Base-by-base conservation (phyloP, 176 grass and related monocot species). In the Paspalum vaginatum region DNA sequence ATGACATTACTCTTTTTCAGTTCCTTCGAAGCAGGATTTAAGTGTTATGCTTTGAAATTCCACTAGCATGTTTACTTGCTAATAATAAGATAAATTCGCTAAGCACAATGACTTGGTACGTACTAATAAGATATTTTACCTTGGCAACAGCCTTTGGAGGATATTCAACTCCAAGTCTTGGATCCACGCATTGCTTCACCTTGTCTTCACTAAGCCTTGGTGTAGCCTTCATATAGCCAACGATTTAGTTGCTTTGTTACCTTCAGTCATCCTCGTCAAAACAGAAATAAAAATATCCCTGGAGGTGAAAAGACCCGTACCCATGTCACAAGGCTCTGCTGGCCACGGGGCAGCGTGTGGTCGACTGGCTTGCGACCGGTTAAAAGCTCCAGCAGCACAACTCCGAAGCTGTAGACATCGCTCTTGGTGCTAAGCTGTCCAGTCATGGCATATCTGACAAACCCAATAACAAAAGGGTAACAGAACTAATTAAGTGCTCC, bases 261-360 rank as follows among this genome's bases (percentile, higher is more conserved):
- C 16, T 74, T 48, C 9, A 12, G 27, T 15, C 49, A 59, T 78
- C 18, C 39, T 79, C 65, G 15, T 32, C 11, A 61, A 61, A 61
- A 61, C 11, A 32, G 40, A 48, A 39, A 63, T 41, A 16, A 38
- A 70, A 40, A 50, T n/a, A 5, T 70, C 3, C 2, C 46, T 68
- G 37, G 32, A 61, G n/a, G 70, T 76, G 20, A 26, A 79, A 84
- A 59, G 37, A 12, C 57, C 8, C 11, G 71, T 89, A 94, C 92
- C 92, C 92, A 94, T 81, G 92, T 94, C 43, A 94, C 92, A 50
- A 94, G 92, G 70, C 92, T 94, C 76, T 94, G 92, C 57, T 94
- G 92, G 26, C 92, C 92, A 42, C 89, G 83, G 46, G 92, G 89
- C 14, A 94, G 72, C 8, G 92, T 91, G 73, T 79, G 84, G 81